A percentile compares a stretch with the other conserved stretches of the same genome.
These are phyloP conservation scores for Tilletia caries DNA, from an alignment of 1,284 basidiomycete genomes.

Conservation along the genomic window DNA sequence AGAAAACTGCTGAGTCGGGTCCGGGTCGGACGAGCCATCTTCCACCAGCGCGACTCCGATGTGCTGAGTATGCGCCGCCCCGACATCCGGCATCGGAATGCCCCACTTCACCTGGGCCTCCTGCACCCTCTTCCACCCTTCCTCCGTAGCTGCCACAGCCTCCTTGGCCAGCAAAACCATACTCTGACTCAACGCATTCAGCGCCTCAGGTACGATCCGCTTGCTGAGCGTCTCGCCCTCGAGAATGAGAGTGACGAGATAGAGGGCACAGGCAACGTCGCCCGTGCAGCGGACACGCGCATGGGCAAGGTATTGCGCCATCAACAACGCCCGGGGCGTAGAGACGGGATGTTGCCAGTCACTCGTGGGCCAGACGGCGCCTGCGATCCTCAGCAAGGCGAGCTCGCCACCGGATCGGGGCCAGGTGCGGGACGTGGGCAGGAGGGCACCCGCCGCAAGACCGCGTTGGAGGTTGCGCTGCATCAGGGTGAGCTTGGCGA, in stretches of 20 bases:
- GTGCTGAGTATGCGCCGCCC: constrained; percentile 26
- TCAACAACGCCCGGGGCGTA: constrained; percentile 78
- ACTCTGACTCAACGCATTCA: constrained; percentile 59
- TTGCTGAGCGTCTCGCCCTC: constrained; percentile 76
- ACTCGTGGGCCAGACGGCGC: constrained; percentile 84
- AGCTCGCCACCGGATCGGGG: constrained; percentile 76
- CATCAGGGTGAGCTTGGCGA: constrained; percentile 81
- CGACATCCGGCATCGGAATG: constrained; percentile 46
- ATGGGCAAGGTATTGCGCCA: constrained; percentile 86
- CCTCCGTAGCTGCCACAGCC: not conserved
- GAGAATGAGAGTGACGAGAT: constrained; percentile 75
- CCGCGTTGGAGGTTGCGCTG: constrained; percentile 89
- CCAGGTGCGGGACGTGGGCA: constrained; percentile 73
- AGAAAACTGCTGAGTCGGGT: constrained; percentile 16
- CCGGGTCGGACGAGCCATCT: constrained; percentile 15
- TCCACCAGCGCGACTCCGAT: constrained; percentile 13
- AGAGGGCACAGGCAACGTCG: constrained; percentile 81
- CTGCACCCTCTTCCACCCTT: constrained; percentile 12
- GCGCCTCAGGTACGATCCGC: constrained; percentile 80
- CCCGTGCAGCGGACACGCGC: constrained; percentile 69
- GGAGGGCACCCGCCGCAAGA: constrained; percentile 69
- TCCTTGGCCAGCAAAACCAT: not conserved
- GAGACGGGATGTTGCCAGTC: constrained; percentile 88
- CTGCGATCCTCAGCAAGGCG: constrained; percentile 73
- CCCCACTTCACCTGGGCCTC: constrained; percentile 28